phyloP scores from a whole-genome alignment of 2,329 filamentous ascomycete species.

The Aureobasidium sp. region DNA sequence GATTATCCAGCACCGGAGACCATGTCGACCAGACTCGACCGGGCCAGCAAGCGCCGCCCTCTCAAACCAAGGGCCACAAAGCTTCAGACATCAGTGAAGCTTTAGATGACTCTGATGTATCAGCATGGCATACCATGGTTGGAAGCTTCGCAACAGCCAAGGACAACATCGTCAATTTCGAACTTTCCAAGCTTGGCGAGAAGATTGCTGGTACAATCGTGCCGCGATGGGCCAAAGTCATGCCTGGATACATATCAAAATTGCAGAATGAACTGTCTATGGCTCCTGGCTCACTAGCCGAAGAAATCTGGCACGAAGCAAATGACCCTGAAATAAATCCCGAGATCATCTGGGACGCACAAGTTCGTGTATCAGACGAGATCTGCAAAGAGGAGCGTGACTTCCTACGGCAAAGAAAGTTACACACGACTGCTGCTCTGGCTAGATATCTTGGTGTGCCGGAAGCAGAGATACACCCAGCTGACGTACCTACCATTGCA shows the following conservation, averaged over 20 bases:
- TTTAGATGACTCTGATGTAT: constrained; percentile 16
- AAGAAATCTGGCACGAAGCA: constrained; percentile 89
- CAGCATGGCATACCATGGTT: constrained; percentile 24
- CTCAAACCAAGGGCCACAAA: constrained; percentile 20
- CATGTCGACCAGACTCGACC: constrained; percentile 2
- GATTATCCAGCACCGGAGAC: background rate
- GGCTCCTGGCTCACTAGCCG: constrained; percentile 77
- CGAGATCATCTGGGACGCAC: constrained; percentile 74
- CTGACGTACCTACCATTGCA: constrained; percentile 87
- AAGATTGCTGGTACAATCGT: constrained; percentile 45
- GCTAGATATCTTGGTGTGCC: constrained; percentile 73
- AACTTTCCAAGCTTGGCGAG: constrained; percentile 21
- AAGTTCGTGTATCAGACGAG: constrained; percentile 70
- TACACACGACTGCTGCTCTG: constrained; percentile 61
- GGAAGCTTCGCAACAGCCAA: constrained; percentile 21
- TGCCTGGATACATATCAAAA: constrained; percentile 72
- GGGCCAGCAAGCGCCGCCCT: constrained; percentile 19
- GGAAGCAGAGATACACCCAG: constrained; percentile 75
- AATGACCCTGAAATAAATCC: constrained; percentile 76
- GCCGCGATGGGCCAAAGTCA: constrained; percentile 69
- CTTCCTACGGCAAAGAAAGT: constrained; percentile 62
- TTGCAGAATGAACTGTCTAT: constrained; percentile 81
- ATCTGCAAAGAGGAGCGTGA: constrained; percentile 76
- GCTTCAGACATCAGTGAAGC: constrained; percentile 16
- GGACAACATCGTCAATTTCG: constrained; percentile 23